Base-by-base conservation (phyloP, 805 yeast genomes). In the Pichia cephalocereana region DNA sequence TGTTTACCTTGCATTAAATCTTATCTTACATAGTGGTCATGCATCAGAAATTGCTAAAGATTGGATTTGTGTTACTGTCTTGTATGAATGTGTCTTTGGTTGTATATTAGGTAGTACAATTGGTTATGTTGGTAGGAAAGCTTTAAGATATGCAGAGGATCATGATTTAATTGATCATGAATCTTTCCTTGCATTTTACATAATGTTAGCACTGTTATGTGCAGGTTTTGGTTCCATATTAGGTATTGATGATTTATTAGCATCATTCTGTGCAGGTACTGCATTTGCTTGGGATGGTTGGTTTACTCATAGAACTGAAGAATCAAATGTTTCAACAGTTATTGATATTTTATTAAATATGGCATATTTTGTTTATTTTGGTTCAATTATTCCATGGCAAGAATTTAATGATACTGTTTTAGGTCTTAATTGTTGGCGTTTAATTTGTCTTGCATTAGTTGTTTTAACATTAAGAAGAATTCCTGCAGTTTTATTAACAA, bases 251-350 rank as follows among this genome's bases (percentile, higher is more conserved):
- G 89, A 83, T 59, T 72, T 83, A 48, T 68, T 83, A 43, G 86
- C 82, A 5, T 80, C 87, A 11, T 83, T 83, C 60, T 77, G 83
- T 8, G 88, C 87, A 2, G 89, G 89, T 27, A 75, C 83, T 2
- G 77, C 83, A 0, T 81, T 83, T 59, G 79, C 85, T 6, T 83
- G 89, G 89, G 80, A 80, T 59, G 88, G 86, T 26, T 78, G 77
- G 65, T 79, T 75, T 60, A 77, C 84, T 32, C 65, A 68, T 43
- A 72, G 72, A 51, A 80, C 83, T 2, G 78, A 77, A 54, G 80
- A 79, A 53, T 75, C 83, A 8, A 79, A 77, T 53, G 77, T 82
- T 15, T 78, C 86, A 31, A 79, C 82, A 0, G 82, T 79, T 17
- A 74, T 83, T 48, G 89, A 83, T 58, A 68, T 82, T 54, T 58